phyloP scores from a whole-genome alignment of 768 basidiomycete species.

The Suillus subaureus region DNA sequence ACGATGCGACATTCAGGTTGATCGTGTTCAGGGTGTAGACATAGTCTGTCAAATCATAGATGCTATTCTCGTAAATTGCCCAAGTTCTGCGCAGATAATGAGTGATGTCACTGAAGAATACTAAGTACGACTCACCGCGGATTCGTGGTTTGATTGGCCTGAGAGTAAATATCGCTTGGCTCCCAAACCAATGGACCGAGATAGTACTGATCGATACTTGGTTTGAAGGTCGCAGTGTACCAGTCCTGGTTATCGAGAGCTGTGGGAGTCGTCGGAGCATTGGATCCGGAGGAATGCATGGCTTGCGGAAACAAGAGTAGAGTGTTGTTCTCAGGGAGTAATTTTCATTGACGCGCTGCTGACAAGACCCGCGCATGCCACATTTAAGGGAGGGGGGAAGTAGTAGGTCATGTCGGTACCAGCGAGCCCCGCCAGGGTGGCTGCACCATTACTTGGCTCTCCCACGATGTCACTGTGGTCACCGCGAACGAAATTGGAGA shows the following conservation, averaged over 20 bases:
- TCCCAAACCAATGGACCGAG: slow-evolving; percentile 64
- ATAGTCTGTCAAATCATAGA: slow-evolving; percentile 73
- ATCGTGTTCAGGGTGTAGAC: slow-evolving; percentile 56
- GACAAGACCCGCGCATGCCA: slow-evolving; percentile 65
- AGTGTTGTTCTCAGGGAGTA: slow-evolving; percentile 49
- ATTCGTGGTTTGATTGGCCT: slow-evolving; percentile 40
- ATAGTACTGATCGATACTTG: slow-evolving; percentile 55
- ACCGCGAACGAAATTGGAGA: slow-evolving; percentile 58
- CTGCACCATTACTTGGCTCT: slow-evolving; percentile 49
- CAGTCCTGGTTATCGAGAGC: slow-evolving; percentile 45
- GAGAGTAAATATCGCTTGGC: slow-evolving; percentile 36
- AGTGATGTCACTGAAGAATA: slow-evolving; percentile 14
- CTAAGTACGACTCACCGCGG: slow-evolving; percentile 27
- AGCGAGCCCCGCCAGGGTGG: slow-evolving; percentile 53
- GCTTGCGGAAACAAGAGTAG: slow-evolving; percentile 43
- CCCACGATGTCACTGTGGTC: slow-evolving; percentile 65
- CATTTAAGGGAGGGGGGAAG: slow-evolving; percentile 59
- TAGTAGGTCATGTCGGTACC: slow-evolving; percentile 66
- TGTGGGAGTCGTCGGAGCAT: slow-evolving; percentile 39
- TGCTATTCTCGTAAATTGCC: slow-evolving; percentile 56
- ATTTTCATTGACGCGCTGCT: slow-evolving; percentile 43
- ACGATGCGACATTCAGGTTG: slow-evolving; percentile 43
- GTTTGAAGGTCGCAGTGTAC: slow-evolving; percentile 59
- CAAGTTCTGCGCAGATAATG: slow-evolving; percentile 43
- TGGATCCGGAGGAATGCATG: slow-evolving; percentile 58